Conservation (phyloP, 176 grass and related monocot species). For the Saccharum officinarum region DNA sequence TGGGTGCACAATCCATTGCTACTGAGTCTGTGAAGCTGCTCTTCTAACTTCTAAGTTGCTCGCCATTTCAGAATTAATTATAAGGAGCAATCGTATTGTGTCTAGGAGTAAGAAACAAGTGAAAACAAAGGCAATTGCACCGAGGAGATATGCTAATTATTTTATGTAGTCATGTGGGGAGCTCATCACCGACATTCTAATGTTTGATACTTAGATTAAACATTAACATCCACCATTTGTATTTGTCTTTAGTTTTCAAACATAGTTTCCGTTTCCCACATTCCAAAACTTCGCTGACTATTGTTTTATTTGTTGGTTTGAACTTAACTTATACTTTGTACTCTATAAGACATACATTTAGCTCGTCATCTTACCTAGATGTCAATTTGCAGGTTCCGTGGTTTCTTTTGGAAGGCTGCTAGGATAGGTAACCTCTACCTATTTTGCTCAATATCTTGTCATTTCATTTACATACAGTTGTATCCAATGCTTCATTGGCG, state of each 20-base stretch:
- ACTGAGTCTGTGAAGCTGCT: not conserved
- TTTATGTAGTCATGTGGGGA: not conserved
- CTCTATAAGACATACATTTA: not conserved
- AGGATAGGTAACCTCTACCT: slow-evolving; percentile 52
- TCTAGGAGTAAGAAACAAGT: not conserved
- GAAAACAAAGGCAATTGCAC: not conserved
- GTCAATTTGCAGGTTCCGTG: slow-evolving; percentile 50
- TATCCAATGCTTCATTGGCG: not conserved
- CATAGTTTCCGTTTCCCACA: not conserved
- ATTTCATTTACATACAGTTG: not conserved
- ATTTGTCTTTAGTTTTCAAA: not conserved
- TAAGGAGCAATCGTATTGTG: not conserved
- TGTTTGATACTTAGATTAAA: not conserved
- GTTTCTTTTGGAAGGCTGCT: slow-evolving; percentile 79
- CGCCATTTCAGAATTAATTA: not conserved
- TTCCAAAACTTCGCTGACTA: not conserved
- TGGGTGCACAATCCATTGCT: not conserved
- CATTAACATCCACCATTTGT: not conserved
- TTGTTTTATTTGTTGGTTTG: not conserved
- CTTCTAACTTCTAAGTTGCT: not conserved
- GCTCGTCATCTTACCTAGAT: slow-evolving; percentile 21
- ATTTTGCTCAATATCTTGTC: not conserved
- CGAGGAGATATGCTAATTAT: not conserved
- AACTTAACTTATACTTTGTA: not conserved
- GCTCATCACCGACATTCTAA: not conserved